Conservation (phyloP, 495 filamentous ascomycete genomes). For the Letharia columbiana region DNA sequence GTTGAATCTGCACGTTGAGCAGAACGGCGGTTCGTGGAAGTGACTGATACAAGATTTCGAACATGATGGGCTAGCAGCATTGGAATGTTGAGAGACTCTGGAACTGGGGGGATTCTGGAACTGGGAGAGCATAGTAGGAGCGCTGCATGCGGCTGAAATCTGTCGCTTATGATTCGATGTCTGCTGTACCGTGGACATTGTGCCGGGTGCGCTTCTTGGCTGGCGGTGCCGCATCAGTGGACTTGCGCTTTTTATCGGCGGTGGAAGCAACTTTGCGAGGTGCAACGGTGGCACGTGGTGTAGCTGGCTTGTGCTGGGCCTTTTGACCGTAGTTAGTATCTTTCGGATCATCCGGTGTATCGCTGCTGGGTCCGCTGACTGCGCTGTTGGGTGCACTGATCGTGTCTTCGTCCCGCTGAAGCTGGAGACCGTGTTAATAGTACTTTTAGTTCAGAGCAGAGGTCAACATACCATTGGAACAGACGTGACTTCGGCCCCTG, state of each 20-base stretch:
- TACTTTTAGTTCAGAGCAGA: background rate
- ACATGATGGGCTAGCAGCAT: background rate
- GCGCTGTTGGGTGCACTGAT: background rate
- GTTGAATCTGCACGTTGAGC: background rate
- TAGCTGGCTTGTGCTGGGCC: background rate
- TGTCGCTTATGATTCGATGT: background rate
- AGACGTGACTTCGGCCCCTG: background rate
- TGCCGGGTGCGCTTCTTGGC: slow-evolving; percentile 2
- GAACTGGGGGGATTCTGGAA: too few relatives aligned
- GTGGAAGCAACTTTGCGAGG: background rate
- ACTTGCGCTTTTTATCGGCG: slow-evolving; percentile 6
- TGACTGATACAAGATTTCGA: background rate
- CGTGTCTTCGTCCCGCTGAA: background rate
- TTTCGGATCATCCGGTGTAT: slow-evolving; percentile 7
- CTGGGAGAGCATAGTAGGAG: background rate
- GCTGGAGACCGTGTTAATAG: background rate
- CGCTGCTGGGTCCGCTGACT: background rate
- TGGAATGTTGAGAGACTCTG: background rate
- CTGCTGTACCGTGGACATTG: background rate
- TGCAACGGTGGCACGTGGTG: too few relatives aligned
- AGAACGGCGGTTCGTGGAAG: background rate
- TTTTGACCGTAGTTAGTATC: background rate
- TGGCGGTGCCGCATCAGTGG: background rate
- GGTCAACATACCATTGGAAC: background rate
- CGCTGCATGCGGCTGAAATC: background rate